These are phyloP conservation scores for Emydomyces testavorans DNA, from an alignment of 2,329 filamentous ascomycete species.

Conservation along the genomic window DNA sequence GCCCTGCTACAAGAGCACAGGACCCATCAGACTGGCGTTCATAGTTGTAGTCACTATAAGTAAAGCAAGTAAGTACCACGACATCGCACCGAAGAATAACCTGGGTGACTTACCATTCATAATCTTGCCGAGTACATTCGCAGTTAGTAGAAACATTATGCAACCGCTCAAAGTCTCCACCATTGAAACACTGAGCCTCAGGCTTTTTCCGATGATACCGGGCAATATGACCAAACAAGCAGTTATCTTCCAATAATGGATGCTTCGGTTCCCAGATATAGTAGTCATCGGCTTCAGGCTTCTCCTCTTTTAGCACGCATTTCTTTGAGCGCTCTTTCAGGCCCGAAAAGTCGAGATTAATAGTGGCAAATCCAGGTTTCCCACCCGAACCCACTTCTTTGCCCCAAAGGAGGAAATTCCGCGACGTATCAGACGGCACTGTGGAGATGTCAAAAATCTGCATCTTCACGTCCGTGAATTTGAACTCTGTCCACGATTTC, in stretches of 20 bases:
- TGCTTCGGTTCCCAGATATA: slow-evolving; percentile 79
- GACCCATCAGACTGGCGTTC: slow-evolving; percentile 65
- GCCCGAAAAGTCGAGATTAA: slow-evolving; percentile 83
- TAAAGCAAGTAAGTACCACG: slow-evolving; percentile 8
- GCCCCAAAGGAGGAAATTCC: slow-evolving; percentile 88
- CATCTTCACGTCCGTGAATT: slow-evolving; percentile 62
- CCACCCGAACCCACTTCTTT: slow-evolving; percentile 38
- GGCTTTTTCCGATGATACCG: slow-evolving; percentile 83
- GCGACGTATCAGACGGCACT: slow-evolving; percentile 74
- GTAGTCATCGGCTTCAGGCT: slow-evolving; percentile 57
- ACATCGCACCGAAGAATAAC: neutral
- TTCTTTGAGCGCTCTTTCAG: slow-evolving; percentile 52
- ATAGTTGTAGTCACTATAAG: slow-evolving; percentile 83
- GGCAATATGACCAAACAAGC: slow-evolving; percentile 82
- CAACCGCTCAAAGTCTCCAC: slow-evolving; percentile 56
- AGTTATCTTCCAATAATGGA: slow-evolving; percentile 64
- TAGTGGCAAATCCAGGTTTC: slow-evolving; percentile 48
- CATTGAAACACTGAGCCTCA: slow-evolving; percentile 71
- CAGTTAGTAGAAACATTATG: slow-evolving; percentile 65
- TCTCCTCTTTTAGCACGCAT: slow-evolving; percentile 56
- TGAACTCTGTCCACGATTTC: slow-evolving; percentile 60
- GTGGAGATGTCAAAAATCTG: slow-evolving; percentile 72
- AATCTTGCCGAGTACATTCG: slow-evolving; percentile 72
- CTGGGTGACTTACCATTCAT: slow-evolving; percentile 62
- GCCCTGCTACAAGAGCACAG: slow-evolving; percentile 65